Evolutionary conservation across 371 early-diverging fungal genomes (phyloP).

Genomic region (Synchytrium microbalum): DNA sequence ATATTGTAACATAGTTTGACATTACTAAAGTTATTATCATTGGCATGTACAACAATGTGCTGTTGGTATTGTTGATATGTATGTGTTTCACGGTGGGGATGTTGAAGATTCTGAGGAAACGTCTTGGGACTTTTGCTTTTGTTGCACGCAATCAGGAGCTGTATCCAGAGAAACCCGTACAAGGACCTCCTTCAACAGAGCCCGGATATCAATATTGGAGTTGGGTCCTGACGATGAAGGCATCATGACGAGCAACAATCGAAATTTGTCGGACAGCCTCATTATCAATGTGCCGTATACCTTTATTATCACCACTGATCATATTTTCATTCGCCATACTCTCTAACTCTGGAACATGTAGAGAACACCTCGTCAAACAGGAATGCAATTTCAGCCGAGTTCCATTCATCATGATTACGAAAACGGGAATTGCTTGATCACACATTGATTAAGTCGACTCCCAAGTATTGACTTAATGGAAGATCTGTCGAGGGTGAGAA

Average conservation of each 20-base stretch:
- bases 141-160: too few relatives aligned
- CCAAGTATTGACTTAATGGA: constrained; percentile 61
- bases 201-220: too few relatives aligned
- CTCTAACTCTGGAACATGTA: constrained; percentile 1
- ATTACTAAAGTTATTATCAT: too few relatives aligned
- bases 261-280: not conserved
- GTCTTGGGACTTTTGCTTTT: too few relatives aligned
- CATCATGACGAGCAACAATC: constrained; percentile 33
- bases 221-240: too few relatives aligned
- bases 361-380: not conserved
- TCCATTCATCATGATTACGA: constrained; percentile 79
- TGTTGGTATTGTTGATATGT: too few relatives aligned
- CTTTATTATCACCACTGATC: not conserved
- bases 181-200: too few relatives aligned
- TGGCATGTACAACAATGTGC: too few relatives aligned
- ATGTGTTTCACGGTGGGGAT: too few relatives aligned
- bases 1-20: too few relatives aligned
- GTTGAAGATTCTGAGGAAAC: too few relatives aligned
- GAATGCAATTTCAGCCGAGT: constrained; percentile 42
- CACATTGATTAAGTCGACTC: constrained; percentile 65
- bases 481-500: constrained; percentile 62
- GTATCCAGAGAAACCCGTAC: too few relatives aligned
- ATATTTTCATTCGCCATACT: not conserved
- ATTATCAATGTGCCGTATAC: not conserved
- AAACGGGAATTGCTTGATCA: constrained; percentile 70